Conservation (phyloP, 1,139 yeast species). For the Debaryomycetaceae sp. region DNA sequence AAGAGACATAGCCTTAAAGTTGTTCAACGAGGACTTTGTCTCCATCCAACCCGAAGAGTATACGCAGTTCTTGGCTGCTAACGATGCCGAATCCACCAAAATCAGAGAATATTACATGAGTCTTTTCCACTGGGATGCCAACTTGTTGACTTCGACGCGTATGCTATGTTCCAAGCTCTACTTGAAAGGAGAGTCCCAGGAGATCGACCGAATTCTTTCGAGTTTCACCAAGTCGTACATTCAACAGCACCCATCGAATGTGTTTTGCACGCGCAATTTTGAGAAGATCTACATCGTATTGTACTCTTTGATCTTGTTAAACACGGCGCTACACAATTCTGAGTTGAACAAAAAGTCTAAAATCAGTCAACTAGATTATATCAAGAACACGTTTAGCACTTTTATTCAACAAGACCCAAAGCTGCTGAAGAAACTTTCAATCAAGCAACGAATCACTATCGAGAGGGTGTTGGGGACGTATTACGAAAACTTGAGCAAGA, state of each 20-base stretch:
- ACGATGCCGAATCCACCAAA: slow-evolving; percentile 36
- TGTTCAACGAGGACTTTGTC: slow-evolving; percentile 38
- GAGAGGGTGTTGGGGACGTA: slow-evolving; percentile 40
- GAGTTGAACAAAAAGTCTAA: slow-evolving; percentile 38
- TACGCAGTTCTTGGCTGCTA: slow-evolving; percentile 41
- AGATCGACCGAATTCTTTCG: slow-evolving; percentile 69
- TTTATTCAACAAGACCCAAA: slow-evolving; percentile 35
- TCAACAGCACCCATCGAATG: slow-evolving; percentile 43
- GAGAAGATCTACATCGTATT: slow-evolving; percentile 70
- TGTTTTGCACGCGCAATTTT: slow-evolving; percentile 48
- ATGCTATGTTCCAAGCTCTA: slow-evolving; percentile 60
- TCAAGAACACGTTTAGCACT: slow-evolving; percentile 51
- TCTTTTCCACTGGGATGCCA: slow-evolving; percentile 45
- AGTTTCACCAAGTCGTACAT: slow-evolving; percentile 69
- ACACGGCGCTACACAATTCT: slow-evolving; percentile 61
- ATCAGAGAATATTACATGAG: slow-evolving; percentile 46
- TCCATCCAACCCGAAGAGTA: slow-evolving; percentile 45
- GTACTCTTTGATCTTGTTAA: slow-evolving; percentile 68
- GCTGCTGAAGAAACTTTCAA: slow-evolving; percentile 25
- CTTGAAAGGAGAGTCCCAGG: slow-evolving; percentile 81
- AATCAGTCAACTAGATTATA: slow-evolving; percentile 47
- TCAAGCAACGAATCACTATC: slow-evolving; percentile 38
- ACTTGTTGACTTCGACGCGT: slow-evolving; percentile 53
- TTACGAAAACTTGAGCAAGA: slow-evolving; percentile 36
- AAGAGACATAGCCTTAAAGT: slow-evolving; percentile 31